Percentiles rank a stretch among this genome's conserved stretches.
Evolutionary conservation across 306 rosid species (phyloP).

Genomic region (Coriaria nepalensis): DNA sequence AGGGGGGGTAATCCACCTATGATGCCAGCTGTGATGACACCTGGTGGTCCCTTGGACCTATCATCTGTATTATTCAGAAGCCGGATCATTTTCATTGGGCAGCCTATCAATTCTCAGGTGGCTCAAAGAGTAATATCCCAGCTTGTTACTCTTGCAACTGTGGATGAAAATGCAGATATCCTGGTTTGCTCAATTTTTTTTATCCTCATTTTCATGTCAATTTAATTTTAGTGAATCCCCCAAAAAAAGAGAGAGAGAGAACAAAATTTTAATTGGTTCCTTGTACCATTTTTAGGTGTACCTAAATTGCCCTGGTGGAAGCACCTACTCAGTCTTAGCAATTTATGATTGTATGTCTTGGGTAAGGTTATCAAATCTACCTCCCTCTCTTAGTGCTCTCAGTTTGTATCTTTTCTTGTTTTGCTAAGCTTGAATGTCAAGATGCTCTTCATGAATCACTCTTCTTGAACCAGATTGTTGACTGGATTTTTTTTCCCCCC

Average conservation of each 20-base stretch:
- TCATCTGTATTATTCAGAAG: constrained; percentile 75
- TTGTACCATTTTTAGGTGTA: constrained; percentile 43
- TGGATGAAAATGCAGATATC: constrained; percentile 71
- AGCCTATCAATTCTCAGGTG: constrained; percentile 67
- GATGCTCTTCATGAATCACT: not conserved
- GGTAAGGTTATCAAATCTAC: constrained; percentile 37
- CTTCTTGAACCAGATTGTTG: not conserved
- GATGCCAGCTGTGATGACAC: constrained; percentile 90
- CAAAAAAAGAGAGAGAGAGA: not conserved
- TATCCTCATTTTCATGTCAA: constrained; percentile 2
- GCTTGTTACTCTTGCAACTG: constrained; percentile 83
- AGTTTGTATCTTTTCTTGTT: too few species aligned
- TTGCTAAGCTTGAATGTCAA: too few species aligned
- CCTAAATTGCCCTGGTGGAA: constrained; percentile 94
- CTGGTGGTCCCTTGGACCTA: constrained; percentile 82
- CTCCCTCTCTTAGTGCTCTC: not conserved
- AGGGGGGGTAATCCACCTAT: constrained; percentile 57
- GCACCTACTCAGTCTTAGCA: constrained; percentile 82
- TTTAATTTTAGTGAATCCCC: constrained; percentile 1
- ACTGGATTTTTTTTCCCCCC: not conserved
- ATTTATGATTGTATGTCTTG: constrained; percentile 99
- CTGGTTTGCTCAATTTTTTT: constrained; percentile 37
- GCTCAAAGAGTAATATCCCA: constrained; percentile 95
- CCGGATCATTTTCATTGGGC: constrained; percentile 88
- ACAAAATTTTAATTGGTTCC: not conserved